Conservation (phyloP, 805 yeast genomes). For the Gaillardinia entomophila region DNA sequence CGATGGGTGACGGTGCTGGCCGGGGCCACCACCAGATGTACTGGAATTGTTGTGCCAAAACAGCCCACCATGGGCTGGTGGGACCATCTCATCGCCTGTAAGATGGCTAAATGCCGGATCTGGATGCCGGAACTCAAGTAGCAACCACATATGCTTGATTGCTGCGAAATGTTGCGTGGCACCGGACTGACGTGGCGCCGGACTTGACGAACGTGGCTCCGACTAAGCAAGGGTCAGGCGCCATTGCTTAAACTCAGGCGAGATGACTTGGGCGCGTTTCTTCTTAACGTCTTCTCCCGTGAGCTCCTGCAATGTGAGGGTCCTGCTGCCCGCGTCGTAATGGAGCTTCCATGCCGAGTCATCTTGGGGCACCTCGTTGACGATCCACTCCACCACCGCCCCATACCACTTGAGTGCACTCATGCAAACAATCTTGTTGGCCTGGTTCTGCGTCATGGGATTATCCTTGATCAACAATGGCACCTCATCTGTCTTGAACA, state of each 20-base stretch:
- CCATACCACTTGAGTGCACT: constrained; percentile 84
- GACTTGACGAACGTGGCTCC: no score
- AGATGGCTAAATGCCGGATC: no score
- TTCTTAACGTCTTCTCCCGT: constrained; percentile 19
- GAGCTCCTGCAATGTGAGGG: constrained; percentile 48
- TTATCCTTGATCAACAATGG: constrained; percentile 62
- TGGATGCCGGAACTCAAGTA: no score
- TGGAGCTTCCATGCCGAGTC: constrained; percentile 45
- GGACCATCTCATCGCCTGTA: no score
- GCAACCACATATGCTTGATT: no score
- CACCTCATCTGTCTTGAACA: constrained; percentile 68
- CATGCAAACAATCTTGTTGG: constrained; percentile 57
- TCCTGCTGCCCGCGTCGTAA: constrained; percentile 51
- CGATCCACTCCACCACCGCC: constrained; percentile 76
- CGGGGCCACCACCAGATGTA: no score
- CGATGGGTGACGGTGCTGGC: no score
- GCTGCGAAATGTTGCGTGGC: no score
- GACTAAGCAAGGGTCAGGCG: constrained; percentile 10
- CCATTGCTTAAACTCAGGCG: constrained; percentile 32
- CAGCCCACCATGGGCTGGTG: no score
- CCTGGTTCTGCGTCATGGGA: constrained; percentile 25
- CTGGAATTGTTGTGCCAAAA: no score
- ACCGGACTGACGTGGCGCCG: no score
- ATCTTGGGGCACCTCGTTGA: constrained; percentile 43
- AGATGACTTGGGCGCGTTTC: constrained; percentile 14